Base-by-base conservation (phyloP, 129 eudicot species). In the Saussurea involucrata region DNA sequence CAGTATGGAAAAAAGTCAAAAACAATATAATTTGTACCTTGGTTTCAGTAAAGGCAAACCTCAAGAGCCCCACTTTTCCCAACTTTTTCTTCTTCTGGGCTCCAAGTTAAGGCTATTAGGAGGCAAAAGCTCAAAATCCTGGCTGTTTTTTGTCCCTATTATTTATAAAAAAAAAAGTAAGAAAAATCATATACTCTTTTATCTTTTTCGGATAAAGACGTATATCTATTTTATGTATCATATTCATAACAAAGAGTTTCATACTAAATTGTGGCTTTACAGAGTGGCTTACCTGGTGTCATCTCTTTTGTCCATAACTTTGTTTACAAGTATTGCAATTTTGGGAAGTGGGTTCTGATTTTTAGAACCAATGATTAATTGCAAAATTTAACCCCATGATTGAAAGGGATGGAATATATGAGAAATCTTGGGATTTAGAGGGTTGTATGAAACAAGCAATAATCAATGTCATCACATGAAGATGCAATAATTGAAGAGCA, bases 31-130 rank as follows among this genome's bases (percentile, higher is more conserved):
- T 60, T 76, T 55, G 68, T 80, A 69, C 92, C 86, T 86, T 81
- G 91, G 74, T 90, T 85, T 92, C 88, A 80, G 97, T 80, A 88
- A 83, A 75, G 74, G 74, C 75, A 70, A 80, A 73, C 81, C 74
- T 69, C 22, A 58, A 27, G 40, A 69, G 21, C 36, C 85, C 66
- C 73, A 65, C 79, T 83, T 82, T 71, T 25, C 76, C 83, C 67
- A 49, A 29, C 75, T 58, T 36, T 70, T 79, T 53, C 63, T 63
- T 64, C 82, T 76, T 46, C 58, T 81, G 74, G 69, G 71, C 58
- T 68, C 61, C 66, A 73, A 53, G 25, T 40, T 70, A 63, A 12
- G 69, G 64, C 67, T 32, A 36, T 67, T 69, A 33, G 77, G 76
- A 34, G 76, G 68, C 87, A 77, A 65, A 83, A 67, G 31, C 75